Evolutionary conservation across 768 basidiomycete genomes (phyloP).

Genomic region (Boletellus sp.): DNA sequence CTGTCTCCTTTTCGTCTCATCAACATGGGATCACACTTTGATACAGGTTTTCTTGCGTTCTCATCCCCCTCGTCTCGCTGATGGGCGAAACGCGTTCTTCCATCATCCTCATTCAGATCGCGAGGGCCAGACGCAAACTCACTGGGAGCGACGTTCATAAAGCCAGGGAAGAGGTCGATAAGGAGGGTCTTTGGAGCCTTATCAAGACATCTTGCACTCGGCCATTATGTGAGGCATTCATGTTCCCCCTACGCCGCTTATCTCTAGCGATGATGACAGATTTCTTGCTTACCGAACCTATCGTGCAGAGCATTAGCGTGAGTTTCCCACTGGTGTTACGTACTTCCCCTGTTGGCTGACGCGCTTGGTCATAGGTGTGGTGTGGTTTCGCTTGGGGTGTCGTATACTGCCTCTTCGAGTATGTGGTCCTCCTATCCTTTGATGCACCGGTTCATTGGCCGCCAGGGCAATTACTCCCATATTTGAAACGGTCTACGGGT

Average conservation of each 20-base stretch:
- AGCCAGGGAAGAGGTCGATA: conserved; percentile 60
- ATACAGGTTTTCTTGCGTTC: conserved; percentile 48
- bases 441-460: background rate
- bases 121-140: conserved; percentile 58
- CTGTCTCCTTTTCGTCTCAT: background rate
- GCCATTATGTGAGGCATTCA: conserved; percentile 54
- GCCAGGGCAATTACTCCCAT: conserved; percentile 51
- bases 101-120: conserved; percentile 66
- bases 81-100: conserved; percentile 72
- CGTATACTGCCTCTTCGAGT: conserved; percentile 63
- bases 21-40: background rate
- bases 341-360: background rate
- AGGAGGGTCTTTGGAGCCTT: conserved; percentile 47
- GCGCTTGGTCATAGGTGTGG: conserved; percentile 46
- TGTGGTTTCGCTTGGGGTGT: conserved; percentile 73
- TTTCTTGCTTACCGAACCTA: conserved; percentile 47
- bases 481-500: conserved; percentile 54
- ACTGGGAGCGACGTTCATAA: conserved; percentile 60
- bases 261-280: conserved; percentile 8
- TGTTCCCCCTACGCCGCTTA: background rate
- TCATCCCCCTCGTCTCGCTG: conserved; percentile 46
- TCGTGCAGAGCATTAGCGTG: conserved; percentile 70
- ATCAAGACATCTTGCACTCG: conserved; percentile 68
- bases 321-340: conserved; percentile 16
- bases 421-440: conserved; percentile 8